Evolutionary conservation across 2,329 filamentous ascomycete genomes (phyloP).

Genomic region (Phyllosticta citriasiana): DNA sequence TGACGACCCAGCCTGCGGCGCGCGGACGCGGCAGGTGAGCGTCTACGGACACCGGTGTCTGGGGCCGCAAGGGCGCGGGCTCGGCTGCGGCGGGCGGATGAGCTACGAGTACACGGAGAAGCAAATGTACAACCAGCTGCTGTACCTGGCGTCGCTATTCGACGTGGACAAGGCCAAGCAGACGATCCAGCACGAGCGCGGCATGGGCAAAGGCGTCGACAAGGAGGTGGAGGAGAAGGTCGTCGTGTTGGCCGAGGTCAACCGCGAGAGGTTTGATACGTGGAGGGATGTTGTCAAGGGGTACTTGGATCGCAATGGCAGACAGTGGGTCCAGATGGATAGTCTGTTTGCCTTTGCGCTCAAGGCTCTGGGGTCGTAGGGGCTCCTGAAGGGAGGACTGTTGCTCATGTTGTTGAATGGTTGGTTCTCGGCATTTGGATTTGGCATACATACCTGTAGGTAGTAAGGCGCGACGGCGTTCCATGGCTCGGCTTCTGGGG

Average conservation of each 20-base stretch:
- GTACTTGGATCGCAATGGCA: constrained; percentile 81
- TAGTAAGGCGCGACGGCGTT: neutral
- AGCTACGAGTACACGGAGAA: constrained; percentile 80
- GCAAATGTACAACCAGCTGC: constrained; percentile 84
- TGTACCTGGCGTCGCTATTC: constrained; percentile 78
- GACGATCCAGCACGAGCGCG: constrained; percentile 26
- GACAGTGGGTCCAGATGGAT: constrained; percentile 93
- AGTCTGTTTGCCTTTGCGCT: constrained; percentile 60
- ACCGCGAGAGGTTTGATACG: constrained; percentile 67
- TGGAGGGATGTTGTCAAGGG: constrained; percentile 67
- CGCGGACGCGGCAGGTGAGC: constrained; percentile 80
- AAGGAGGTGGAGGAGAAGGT: constrained; percentile 51
- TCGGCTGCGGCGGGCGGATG: constrained; percentile 81
- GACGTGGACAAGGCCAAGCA: constrained; percentile 64
- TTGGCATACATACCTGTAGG: neutral
- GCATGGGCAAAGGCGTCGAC: constrained; percentile 20
- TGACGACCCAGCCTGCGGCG: constrained; percentile 78
- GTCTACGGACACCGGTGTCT: constrained; percentile 88
- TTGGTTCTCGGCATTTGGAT: neutral
- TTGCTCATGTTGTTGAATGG: neutral
- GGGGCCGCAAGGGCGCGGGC: constrained; percentile 73
- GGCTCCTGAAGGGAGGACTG: neutral
- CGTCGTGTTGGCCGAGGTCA: constrained; percentile 67
- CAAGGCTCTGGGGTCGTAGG: constrained; percentile 12
- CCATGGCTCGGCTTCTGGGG: neutral